Conservation (phyloP, 169 alveolate genomes). For the Cystoisospora suis region DNA sequence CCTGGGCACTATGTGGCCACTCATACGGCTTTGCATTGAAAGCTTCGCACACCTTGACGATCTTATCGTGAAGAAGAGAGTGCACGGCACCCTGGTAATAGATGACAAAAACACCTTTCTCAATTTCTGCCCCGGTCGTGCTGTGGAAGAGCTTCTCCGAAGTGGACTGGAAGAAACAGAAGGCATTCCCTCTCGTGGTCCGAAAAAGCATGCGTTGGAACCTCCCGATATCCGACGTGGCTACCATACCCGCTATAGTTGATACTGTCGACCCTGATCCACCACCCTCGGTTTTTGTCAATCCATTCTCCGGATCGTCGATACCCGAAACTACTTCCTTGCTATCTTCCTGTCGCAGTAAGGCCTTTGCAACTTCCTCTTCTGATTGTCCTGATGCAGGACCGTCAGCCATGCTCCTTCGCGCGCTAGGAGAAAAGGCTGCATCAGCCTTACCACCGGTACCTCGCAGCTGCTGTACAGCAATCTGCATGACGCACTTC, state of each 20-base stretch:
- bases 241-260: conserved; percentile 92
- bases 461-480: conserved; percentile 48
- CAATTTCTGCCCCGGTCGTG: conserved; percentile 69
- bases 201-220: conserved; percentile 95
- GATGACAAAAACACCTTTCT: conserved; percentile 92
- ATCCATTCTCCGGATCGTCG: conserved; percentile 24
- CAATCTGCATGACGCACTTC: conserved; percentile 48
- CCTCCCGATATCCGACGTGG: conserved; percentile 68
- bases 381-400: conserved; percentile 3
- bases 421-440: background rate
- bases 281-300: conserved; percentile 63
- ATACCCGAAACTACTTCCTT: background rate
- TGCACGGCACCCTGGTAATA: conserved; percentile 89
- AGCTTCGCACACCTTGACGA: conserved; percentile 91
- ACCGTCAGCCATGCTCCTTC: background rate
- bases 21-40: conserved; percentile 89
- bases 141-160: conserved; percentile 78
- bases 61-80: conserved; percentile 86
- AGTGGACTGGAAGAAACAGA: conserved; percentile 88
- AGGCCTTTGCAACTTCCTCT: conserved; percentile 14
- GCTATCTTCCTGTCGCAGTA: background rate
- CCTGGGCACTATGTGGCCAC: conserved; percentile 75
- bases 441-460: background rate
- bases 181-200: conserved; percentile 96
- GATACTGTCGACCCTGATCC: conserved; percentile 78